Evolutionary conservation across 805 yeast species (phyloP), one percentile per base, ranked within the genome.

Genomic region (Saccharomycopsis sp.): DNA sequence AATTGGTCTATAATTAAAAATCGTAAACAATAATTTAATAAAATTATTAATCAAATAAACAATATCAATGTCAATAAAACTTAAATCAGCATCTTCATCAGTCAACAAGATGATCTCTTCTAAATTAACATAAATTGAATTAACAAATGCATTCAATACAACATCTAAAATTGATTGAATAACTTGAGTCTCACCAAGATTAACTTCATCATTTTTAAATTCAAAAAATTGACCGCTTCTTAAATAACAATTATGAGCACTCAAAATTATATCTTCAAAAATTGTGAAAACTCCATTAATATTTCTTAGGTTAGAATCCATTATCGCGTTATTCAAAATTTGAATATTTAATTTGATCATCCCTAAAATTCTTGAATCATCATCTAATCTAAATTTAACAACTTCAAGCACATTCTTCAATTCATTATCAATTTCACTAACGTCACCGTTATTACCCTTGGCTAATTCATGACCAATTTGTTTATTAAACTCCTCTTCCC

Each of bases 81-180:
- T 19, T 9, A 43, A 20, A 27, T 46, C 44, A 5, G 48, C 40
- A 13, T 46, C 48, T 36, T 46, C 51, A 26, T 49, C 52, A 11
- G 52, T 46, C 13, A 49, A 26, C 19, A 49, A 38, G 14, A 47
- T 43, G 26, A 49, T 36, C 20, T 46, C 50, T 19, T 49, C 50
- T 26, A 49, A 38, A 41, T 46, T 49, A 4, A 27, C 40, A 20
- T 24, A 21, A 11, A 49, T 4, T 1, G 36, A 11, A 21, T 45
- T 42, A 19, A 28, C 19, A 16, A 46, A 49, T 9, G 38, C 33
- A 9, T 21, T 36, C 17, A 43, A 11, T 8, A 17, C 5, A 7
- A 38, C 14, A 8, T 43, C 45, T 32, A 49, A 35, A 28, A 49
- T 36, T 11, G 43, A 26, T 26, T 42, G 44, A 5, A 48, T 13